Conservation (phyloP, 371 early-diverging fungal genomes). For the Fennellomyces sp. region DNA sequence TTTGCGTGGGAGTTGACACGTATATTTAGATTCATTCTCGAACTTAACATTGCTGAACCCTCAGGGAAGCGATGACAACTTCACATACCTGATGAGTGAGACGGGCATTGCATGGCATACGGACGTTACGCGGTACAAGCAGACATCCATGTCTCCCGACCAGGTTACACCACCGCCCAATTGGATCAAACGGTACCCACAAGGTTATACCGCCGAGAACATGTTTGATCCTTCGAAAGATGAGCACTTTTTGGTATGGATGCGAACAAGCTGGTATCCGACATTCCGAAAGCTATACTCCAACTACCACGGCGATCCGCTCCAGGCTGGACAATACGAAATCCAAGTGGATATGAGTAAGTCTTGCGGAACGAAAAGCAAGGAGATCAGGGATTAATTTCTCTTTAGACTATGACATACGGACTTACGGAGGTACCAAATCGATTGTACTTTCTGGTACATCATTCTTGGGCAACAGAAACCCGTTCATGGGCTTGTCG, state of each 20-base stretch:
- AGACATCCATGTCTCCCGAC: constrained; percentile 39
- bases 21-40: constrained; percentile 48
- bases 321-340: constrained; percentile 59
- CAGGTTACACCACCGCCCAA: constrained; percentile 69
- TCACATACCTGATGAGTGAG: constrained; percentile 46
- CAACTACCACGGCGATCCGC: constrained; percentile 43
- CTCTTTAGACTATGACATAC: constrained; percentile 77
- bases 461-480: constrained; percentile 93
- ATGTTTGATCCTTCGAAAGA: constrained; percentile 67
- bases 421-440: constrained; percentile 90
- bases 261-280: constrained; percentile 90
- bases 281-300: constrained; percentile 92
- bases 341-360: constrained; percentile 60
- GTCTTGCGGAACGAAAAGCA: constrained; percentile 5
- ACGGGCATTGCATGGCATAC: constrained; percentile 85
- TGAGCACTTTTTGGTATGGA: constrained; percentile 94
- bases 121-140: constrained; percentile 66
- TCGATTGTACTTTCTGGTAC: constrained; percentile 92
- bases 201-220: constrained; percentile 46
- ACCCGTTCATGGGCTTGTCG: constrained; percentile 93
- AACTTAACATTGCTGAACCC: constrained; percentile 52
- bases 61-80: constrained; percentile 25
- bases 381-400: not conserved
- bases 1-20: not conserved
- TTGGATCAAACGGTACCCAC: constrained; percentile 55